Base-by-base conservation (phyloP, 192 early-diverging fungal species). In the Backusella morwellensis region DNA sequence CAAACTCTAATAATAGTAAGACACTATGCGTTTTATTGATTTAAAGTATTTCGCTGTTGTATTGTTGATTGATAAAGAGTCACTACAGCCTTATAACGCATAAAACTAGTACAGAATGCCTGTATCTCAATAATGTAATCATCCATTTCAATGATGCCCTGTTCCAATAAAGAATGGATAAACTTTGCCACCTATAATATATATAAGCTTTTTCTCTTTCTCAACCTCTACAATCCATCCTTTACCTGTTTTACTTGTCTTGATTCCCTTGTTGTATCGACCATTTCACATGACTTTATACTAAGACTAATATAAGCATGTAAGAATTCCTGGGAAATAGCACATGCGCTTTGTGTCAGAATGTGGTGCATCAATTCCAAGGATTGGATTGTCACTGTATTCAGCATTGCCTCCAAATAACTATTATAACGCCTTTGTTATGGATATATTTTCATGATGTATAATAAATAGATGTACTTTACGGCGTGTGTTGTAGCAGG, bases 111-210 rank as follows among this genome's bases (percentile, higher is more conserved):
- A 75, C 74, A 75, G 38, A 75, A 75, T 1, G 74, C 44, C 15
- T 75, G 59, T 23, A 75, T 75, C 42, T 75, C 74, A 50, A 75
- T 38, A 15, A 75, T 29, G 11, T 75, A 75, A 35, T 75, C 42
- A 35, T 66, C n/a, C 59, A 68, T 52, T 21, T 21, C 8, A 1
- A 75, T 75, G 8, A 75, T 68, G 0, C 67, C 23, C 19, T 75
- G 44, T 42, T 75, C 74, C 52, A 75, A 47, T 35, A 75, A 44
- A 35, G 74, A 75, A 35, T 75, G 74, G 50, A 75, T 75, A 23
- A 75, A 75, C 11, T 54, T 75, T 40, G 74, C 41, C 26, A 74
- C 72, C 72, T 74, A 74, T 15, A 35, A 70, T 41, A 12, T 29
- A 7, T 72, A 44, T 41, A 23, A 21, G 8, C n/a, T n/a, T 44